A percentile compares a stretch with the other conserved stretches of the same genome.
Conservation (phyloP, 768 basidiomycete species). For the Collybiopsis luxurians region DNA sequence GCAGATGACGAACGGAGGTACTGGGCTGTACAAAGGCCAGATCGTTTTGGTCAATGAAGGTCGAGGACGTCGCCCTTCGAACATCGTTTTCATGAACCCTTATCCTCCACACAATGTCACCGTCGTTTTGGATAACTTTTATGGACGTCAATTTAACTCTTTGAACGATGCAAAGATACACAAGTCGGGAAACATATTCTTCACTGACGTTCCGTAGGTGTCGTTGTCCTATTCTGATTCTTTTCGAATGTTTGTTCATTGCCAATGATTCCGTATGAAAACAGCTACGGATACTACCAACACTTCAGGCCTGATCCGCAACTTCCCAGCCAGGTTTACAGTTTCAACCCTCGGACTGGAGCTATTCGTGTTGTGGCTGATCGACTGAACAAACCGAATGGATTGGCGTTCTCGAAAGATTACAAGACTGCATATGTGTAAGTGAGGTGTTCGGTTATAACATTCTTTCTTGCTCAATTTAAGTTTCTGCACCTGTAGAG, state of each 20-base stretch:
- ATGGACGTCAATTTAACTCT: slow-evolving; percentile 44
- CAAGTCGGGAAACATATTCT: slow-evolving; percentile 18
- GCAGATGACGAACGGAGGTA: slow-evolving; percentile 49
- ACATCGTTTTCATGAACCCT: slow-evolving; percentile 32
- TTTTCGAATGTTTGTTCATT: not conserved
- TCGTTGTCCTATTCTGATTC: slow-evolving; percentile 1
- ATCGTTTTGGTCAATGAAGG: slow-evolving; percentile 50
- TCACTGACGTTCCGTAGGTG: slow-evolving; percentile 31
- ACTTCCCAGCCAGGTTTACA: slow-evolving; percentile 44
- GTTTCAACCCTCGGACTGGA: slow-evolving; percentile 38
- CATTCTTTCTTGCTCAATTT: too few relatives aligned
- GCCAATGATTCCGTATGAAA: too few relatives aligned
- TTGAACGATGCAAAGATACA: slow-evolving; percentile 44
- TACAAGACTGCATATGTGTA: slow-evolving; percentile 1
- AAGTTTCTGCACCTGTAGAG: slow-evolving; percentile 23
- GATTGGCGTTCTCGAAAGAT: not conserved
- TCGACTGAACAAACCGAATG: slow-evolving; percentile 22
- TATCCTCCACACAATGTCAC: slow-evolving; percentile 36
- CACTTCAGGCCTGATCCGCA: slow-evolving; percentile 36
- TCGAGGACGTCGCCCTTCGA: slow-evolving; percentile 37
- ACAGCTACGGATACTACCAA: slow-evolving; percentile 37
- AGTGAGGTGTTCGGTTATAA: too few relatives aligned
- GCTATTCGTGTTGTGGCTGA: slow-evolving; percentile 41
- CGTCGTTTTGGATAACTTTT: slow-evolving; percentile 39
- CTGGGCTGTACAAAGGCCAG: slow-evolving; percentile 38